A percentile compares a stretch with the other conserved stretches of the same genome.
Evolutionary conservation across 2,329 filamentous ascomycete genomes (phyloP).

Genomic region (Penicillium aurantiogriseum): DNA sequence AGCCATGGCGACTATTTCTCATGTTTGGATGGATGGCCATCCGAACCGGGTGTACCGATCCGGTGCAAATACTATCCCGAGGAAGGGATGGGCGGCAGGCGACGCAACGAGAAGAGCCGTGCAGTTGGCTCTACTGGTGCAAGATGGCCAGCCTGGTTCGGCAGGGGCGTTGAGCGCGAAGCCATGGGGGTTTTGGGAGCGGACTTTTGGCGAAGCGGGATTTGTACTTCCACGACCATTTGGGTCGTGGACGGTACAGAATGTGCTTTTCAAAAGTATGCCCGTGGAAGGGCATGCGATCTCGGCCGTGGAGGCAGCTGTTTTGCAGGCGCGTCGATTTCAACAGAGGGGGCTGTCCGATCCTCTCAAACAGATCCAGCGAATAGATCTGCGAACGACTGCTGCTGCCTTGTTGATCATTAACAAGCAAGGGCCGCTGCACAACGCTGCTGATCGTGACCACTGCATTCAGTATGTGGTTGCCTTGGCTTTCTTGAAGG

Average conservation of each 20-base stretch:
- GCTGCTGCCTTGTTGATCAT: slow-evolving; percentile 35
- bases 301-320: slow-evolving; percentile 34
- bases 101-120: slow-evolving; percentile 44
- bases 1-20: slow-evolving; percentile 37
- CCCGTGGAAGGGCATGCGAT: slow-evolving; percentile 37
- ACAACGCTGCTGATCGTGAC: slow-evolving; percentile 36
- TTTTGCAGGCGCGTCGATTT: slow-evolving; percentile 20
- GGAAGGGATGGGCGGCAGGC: slow-evolving; percentile 47
- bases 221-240: slow-evolving; percentile 21
- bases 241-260: slow-evolving; percentile 23
- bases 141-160: slow-evolving; percentile 30
- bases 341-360: slow-evolving; percentile 9
- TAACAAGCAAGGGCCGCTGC: slow-evolving; percentile 30
- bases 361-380: slow-evolving; percentile 22
- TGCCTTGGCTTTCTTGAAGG: slow-evolving; percentile 35
- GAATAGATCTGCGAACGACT: slow-evolving; percentile 31
- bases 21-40: slow-evolving; percentile 43
- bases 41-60: slow-evolving; percentile 38
- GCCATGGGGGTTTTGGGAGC: slow-evolving; percentile 39
- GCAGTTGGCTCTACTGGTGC: slow-evolving; percentile 35
- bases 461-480: slow-evolving; percentile 39
- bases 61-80: slow-evolving; percentile 35
- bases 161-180: slow-evolving; percentile 31
- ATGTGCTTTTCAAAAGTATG: slow-evolving; percentile 29
- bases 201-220: slow-evolving; percentile 19